Evolutionary conservation across 2,329 filamentous ascomycete species (phyloP).

Genomic region (Aspergillus hortae): DNA sequence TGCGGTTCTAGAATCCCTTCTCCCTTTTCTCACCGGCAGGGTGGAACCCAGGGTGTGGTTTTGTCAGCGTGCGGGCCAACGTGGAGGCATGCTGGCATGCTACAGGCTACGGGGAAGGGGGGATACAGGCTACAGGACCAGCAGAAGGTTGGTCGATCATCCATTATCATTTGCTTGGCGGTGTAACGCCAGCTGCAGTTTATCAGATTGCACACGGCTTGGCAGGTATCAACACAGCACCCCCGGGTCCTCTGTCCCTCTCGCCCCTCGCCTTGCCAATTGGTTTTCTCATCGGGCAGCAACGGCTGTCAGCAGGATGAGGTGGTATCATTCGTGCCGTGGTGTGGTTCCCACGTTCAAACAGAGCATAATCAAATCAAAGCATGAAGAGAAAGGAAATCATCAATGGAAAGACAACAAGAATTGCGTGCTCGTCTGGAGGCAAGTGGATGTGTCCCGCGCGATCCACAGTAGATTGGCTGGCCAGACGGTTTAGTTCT

Average conservation of each 20-base stretch:
- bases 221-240: constrained; percentile 15
- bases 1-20: too few relatives aligned
- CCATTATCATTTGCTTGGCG: constrained; percentile 17
- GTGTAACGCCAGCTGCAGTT: constrained; percentile 13
- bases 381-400: background rate
- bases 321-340: constrained; percentile 11
- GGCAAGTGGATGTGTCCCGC: constrained; percentile 11
- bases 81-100: too few relatives aligned
- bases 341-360: background rate
- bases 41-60: too few relatives aligned
- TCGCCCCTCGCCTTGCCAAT: background rate
- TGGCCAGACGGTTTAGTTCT: constrained; percentile 4
- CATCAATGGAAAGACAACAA: background rate
- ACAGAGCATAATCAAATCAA: background rate
- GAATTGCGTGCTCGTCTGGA: background rate
- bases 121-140: background rate
- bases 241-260: constrained; percentile 4
- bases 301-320: background rate
- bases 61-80: too few relatives aligned
- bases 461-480: constrained; percentile 10
- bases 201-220: constrained; percentile 18
- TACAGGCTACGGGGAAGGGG: too few relatives aligned
- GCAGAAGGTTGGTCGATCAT: background rate
- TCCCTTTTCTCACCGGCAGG: too few relatives aligned
- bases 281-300: background rate